phyloP scores from a whole-genome alignment of 192 early-diverging fungal genomes.

The Anaeromyces robustus region DNA sequence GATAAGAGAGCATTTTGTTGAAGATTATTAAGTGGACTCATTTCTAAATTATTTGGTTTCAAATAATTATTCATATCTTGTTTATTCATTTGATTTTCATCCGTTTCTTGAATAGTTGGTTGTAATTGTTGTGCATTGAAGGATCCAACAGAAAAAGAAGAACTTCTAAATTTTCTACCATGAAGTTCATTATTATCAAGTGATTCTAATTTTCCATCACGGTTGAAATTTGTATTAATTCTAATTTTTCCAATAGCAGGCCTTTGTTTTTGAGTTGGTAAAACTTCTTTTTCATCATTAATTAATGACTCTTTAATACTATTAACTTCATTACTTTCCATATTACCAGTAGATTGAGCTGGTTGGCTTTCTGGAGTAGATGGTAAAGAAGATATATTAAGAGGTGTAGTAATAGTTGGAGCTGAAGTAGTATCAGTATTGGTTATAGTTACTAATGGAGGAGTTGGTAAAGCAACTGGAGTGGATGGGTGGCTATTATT shows the following conservation, averaged over 20 bases:
- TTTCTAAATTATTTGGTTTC: conserved; percentile 22
- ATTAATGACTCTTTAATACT: conserved; percentile 2
- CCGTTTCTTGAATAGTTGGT: background rate
- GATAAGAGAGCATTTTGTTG: conserved; percentile 13
- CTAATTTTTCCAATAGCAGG: background rate
- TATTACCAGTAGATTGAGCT: conserved; percentile 4
- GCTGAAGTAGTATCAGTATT: background rate
- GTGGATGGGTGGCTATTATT: background rate
- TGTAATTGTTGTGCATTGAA: background rate
- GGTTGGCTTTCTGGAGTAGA: background rate
- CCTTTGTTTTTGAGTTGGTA: conserved; percentile 2
- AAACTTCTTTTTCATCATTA: conserved; percentile 1
- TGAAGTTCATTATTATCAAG: conserved; percentile 21
- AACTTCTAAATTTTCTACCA: conserved; percentile 38
- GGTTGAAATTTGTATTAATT: background rate
- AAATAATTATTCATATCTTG: conserved; percentile 8
- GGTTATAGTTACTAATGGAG: conserved; percentile 2
- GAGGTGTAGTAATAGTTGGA: background rate
- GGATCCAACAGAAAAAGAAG: conserved; percentile 41
- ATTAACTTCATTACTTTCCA: background rate
- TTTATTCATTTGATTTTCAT: background rate
- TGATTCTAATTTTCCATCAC: conserved; percentile 16
- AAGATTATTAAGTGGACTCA: conserved; percentile 14
- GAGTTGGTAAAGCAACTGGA: conserved; percentile 6
- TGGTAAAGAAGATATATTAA: background rate